Base-by-base conservation (phyloP, 495 filamentous ascomycete species). In the Talaromyces borbonicus region DNA sequence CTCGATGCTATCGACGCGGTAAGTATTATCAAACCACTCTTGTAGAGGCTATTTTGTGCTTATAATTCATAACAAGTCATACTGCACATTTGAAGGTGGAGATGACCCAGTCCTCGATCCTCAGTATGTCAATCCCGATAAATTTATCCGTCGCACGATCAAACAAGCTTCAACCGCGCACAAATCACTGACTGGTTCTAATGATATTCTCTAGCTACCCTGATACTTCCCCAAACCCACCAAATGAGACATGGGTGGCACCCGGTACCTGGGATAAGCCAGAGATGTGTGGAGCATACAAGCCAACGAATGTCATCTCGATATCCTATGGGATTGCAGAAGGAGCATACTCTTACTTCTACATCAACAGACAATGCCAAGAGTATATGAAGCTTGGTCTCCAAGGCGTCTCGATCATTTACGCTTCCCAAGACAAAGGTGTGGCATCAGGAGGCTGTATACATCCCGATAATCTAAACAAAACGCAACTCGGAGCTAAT, bases 381-480 rank as follows among this genome's bases (percentile, higher is more conserved):
- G 60, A 70, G 54, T 69, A 59, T 33, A 55, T 57, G 50, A 72
- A 74, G 51, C 65, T 73, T 18, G 69, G 66, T n/a, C 53, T 73
- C 1, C 58, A 64, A 55, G 69, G 69, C 18, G 52, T 60, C 19
- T 57, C 59, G 8, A 31, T 72, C 44, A 22, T 72, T 9, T 60
- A 56, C 41, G 58, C 66, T 1, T 67, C 64, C 15, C 68, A 65
- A 35, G 63, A 71, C 46, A 55, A 51, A 20, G 68, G 66, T 46
- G 24, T 30, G n/a, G 25, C 18, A 18, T 30, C 23, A 47, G 49
- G 14, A 16, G 47, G 16, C 23, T 20, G 14, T 16, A 37, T 35
- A 35, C 31, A 35, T 35, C 31, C 31, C 3, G 31, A 35, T 35
- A 35, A 35, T 35, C n/a, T 35, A 15, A 35, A 35, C 31, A 35